These are phyloP conservation scores for Globisporangium takayamanum DNA, from an alignment of 352 stramenopile species.

Conservation along the genomic window DNA sequence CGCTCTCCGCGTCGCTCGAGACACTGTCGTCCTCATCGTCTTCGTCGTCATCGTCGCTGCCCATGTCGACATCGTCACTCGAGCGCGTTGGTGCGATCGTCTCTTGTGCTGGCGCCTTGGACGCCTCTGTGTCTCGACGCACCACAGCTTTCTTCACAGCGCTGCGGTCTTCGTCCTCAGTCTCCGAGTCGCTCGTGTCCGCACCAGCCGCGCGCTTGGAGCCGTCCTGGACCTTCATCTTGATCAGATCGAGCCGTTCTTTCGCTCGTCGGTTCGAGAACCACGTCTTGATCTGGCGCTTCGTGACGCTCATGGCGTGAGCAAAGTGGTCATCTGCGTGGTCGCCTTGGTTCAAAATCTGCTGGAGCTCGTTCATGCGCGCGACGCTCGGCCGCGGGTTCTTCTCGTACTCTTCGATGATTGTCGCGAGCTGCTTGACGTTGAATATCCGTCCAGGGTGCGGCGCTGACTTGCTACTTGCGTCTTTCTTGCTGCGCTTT, in stretches of 20 bases:
- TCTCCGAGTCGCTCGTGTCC: slow-evolving; percentile 24
- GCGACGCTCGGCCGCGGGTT: slow-evolving; percentile 55
- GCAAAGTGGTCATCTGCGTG: slow-evolving; percentile 52
- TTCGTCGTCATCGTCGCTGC: slow-evolving; percentile 29
- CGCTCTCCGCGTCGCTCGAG: slow-evolving; percentile 11
- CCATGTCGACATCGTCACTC: slow-evolving; percentile 24
- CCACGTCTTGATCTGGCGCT: slow-evolving; percentile 81
- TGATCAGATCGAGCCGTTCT: slow-evolving; percentile 71
- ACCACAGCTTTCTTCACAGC: slow-evolving; percentile 8
- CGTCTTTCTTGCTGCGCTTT: slow-evolving; percentile 27
- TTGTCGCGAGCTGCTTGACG: slow-evolving; percentile 77
- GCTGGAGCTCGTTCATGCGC: slow-evolving; percentile 64
- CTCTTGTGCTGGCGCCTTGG: neutral
- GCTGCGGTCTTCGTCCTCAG: slow-evolving; percentile 31
- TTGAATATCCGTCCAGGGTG: slow-evolving; percentile 75
- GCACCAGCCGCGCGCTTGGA: slow-evolving; percentile 5
- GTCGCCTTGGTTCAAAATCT: slow-evolving; percentile 65
- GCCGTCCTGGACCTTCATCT: slow-evolving; percentile 63
- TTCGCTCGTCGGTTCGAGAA: slow-evolving; percentile 80
- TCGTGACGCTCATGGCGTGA: slow-evolving; percentile 47
- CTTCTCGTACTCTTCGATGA: slow-evolving; percentile 84
- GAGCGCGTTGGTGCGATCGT: neutral
- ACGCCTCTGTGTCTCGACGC: neutral
- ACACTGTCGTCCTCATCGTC: slow-evolving; percentile 17
- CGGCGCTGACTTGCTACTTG: neutral